Evolutionary conservation across 1,139 yeast species (phyloP), one percentile per base, ranked within the genome.

Genomic region (Geotrichum klebahnii): DNA sequence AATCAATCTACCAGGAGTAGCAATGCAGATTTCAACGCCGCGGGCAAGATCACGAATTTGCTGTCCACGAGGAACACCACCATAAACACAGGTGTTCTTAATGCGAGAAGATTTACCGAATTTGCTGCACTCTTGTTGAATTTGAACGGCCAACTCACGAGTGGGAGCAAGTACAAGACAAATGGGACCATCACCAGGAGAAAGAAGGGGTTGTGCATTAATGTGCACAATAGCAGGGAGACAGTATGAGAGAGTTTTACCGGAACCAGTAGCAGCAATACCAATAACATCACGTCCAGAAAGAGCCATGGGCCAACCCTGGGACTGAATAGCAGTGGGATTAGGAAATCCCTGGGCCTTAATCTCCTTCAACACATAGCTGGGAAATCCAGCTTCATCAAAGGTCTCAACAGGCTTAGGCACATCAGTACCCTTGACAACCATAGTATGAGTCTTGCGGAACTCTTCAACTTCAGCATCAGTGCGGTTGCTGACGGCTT

Each of bases 271-370:
- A 61, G 96, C 84, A 53, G 98, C 97, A 69, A 92, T 85, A 78
- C 98, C 98, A 71, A 92, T 84, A 90, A 92, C 87, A 71, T 92
- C 97, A 74, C 97, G 85, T 76, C 98, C 98, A 64, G 92, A 82
- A 57, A 90, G 78, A 67, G 98, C 98, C 98, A 92, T 92, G 57
- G 98, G 98, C 98, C 98, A 92, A 74, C 98, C 98, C 76, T 94
- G 98, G 71, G 96, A 87, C 75, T 92, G 98, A 67, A 92, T 92
- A 59, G 88, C 88, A 53, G 98, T 92, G 62, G 98, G 98, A 58
- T 76, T 80, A 53, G 84, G 94, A 75, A 92, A 92, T 55, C 97
- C 97, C 72, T 87, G 92, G 55, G 83, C 82, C 73, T 85, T 81
- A 62, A 92, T 89, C 75, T 92, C 97, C 59, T 74, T 76, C 67